Base-by-base conservation (phyloP, 2,329 filamentous ascomycete genomes). In the Ceratocystiopsis minuta region DNA sequence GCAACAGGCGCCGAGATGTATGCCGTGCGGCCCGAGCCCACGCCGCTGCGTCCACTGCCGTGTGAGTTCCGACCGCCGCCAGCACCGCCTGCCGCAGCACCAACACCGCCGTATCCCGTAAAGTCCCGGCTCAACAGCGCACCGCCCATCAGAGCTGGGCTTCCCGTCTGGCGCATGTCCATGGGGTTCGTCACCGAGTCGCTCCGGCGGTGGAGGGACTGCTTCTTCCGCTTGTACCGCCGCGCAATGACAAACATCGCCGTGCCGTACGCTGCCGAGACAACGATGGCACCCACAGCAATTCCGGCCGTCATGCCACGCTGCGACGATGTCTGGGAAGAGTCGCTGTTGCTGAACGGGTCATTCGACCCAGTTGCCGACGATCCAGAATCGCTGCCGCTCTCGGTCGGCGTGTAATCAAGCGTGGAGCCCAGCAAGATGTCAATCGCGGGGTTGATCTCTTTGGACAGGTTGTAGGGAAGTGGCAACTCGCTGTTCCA, bases 161-260 rank as follows among this genome's bases (percentile, higher is more conserved):
- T 74, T 41, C 66, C 66, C 6, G 55, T 55, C 53, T 72, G 68
- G 34, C 62, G 64, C 70, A 74, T 73, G 66, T 74, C 72, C 2
- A 68, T 66, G 2, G 63, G 62, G 49, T 66, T 68, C 39, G 68
- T 69, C 47, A 88, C 63, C 37, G 84, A 92, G 67, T 76, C 83
- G 67, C 76, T 84, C 41, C 78, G 68, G 45, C 85, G 81, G 54
- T 77, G 72, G 62, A 92, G 83, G 40, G 75, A 66, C 56, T 80
- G 73, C 61, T 76, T 80, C 70, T 81, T 85, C 64, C 81, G 79
- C 68, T 87, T 84, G 70, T 94, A 94, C 46, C 87, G 75, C 47
- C 86, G 78, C 39, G 87, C 87, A 50, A 94, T 75, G 54, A 90
- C 78, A 65, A 94, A 88, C 87, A 95, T 94, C 57, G 84, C 86